A percentile compares a stretch with the other conserved stretches of the same genome.
Evolutionary conservation across 2,329 filamentous ascomycete genomes (phyloP).

Genomic region (Whalleya microplaca): DNA sequence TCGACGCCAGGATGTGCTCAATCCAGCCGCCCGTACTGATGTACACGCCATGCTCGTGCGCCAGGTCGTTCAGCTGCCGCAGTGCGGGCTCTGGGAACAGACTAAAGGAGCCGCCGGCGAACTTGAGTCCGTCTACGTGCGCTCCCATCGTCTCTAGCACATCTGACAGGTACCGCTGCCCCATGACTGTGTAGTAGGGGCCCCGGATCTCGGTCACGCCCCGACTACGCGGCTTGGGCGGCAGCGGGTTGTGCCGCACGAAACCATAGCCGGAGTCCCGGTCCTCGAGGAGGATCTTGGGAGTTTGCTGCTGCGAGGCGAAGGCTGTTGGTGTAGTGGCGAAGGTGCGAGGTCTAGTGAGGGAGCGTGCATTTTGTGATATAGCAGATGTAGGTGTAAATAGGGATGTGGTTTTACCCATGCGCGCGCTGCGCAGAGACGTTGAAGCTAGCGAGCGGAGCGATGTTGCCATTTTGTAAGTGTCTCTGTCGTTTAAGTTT

Average conservation of each 20-base stretch:
- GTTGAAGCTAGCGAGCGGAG: constrained; percentile 14
- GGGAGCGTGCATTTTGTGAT: neutral
- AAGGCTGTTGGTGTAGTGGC: neutral
- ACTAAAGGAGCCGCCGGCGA: constrained; percentile 56
- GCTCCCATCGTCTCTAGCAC: constrained; percentile 59
- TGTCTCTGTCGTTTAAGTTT: neutral
- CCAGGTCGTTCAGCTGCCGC: constrained; percentile 51
- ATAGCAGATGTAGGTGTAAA: neutral
- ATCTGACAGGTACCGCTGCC: constrained; percentile 54
- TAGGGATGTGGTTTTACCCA: neutral
- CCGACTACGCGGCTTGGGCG: constrained; percentile 51
- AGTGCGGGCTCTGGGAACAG: constrained; percentile 51
- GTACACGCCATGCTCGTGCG: constrained; percentile 53
- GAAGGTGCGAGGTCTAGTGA: neutral
- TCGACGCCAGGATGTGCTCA: constrained; percentile 53
- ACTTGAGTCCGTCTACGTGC: constrained; percentile 59
- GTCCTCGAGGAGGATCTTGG: constrained; percentile 49
- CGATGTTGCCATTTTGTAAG: constrained; percentile 19
- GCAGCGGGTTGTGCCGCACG: constrained; percentile 51
- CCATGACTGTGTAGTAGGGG: constrained; percentile 59
- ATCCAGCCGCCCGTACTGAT: constrained; percentile 60
- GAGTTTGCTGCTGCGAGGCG: constrained; percentile 6
- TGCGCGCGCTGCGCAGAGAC: constrained; percentile 11
- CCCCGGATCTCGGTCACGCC: constrained; percentile 60
- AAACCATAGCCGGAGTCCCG: constrained; percentile 52